A percentile compares a stretch with the other conserved stretches of the same genome.
Conservation (phyloP, 495 filamentous ascomycete genomes). For the Apiosordaria backusii region DNA sequence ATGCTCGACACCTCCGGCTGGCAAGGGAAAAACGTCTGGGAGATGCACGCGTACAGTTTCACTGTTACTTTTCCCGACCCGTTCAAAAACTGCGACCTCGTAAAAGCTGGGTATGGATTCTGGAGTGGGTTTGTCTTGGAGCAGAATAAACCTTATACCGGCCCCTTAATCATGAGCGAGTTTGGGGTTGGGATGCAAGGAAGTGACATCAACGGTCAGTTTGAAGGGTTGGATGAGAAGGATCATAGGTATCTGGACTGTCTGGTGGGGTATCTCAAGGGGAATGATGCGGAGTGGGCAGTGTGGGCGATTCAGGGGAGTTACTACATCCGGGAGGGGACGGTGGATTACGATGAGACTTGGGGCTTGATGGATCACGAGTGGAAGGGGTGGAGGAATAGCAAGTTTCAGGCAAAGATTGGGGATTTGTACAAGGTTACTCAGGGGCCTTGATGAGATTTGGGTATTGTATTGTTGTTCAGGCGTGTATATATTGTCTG, state of each 20-base stretch:
- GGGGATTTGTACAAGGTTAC: conserved; percentile 42
- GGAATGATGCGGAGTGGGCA: conserved; percentile 51
- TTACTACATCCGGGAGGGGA: conserved; percentile 46
- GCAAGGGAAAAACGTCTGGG: conserved; percentile 48
- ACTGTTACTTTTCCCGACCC: conserved; percentile 42
- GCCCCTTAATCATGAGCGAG: conserved; percentile 48
- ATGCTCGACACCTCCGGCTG: conserved; percentile 41
- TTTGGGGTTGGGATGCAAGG: conserved; percentile 49
- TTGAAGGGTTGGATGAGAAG: conserved; percentile 32
- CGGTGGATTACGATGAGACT: conserved; percentile 41
- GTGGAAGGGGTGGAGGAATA: conserved; percentile 47
- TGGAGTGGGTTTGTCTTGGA: conserved; percentile 45
- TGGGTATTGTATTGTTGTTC: neutral
- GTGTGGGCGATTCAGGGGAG: conserved; percentile 49
- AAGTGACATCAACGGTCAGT: conserved; percentile 19
- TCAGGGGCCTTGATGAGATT: conserved; percentile 35
- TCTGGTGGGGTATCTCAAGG: conserved; percentile 40
- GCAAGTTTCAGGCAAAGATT: conserved; percentile 32
- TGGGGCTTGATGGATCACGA: conserved; percentile 44
- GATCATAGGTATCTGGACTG: conserved; percentile 42
- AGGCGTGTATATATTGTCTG: conserved; percentile 3
- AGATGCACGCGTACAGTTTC: conserved; percentile 51
- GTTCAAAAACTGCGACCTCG: conserved; percentile 37
- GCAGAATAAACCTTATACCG: conserved; percentile 41
- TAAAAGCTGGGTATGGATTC: conserved; percentile 39